phyloP scores from a whole-genome alignment of 208 protist species.

The Trypanosoma congolense region DNA sequence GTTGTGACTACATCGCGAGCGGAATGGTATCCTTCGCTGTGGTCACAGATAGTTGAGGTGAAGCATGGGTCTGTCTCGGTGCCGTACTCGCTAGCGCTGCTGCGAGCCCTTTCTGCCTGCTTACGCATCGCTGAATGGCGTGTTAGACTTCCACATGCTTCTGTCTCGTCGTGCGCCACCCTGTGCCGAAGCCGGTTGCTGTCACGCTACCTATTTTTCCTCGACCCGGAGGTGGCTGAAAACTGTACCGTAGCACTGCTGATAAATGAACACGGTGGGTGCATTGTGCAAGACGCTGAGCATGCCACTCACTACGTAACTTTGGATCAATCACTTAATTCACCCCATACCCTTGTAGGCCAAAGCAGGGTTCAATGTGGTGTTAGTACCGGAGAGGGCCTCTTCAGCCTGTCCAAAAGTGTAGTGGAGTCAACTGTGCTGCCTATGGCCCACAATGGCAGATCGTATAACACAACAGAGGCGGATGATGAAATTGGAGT shows the following conservation, averaged over 20 bases:
- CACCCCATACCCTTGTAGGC: not conserved
- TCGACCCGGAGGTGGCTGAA: constrained; percentile 15
- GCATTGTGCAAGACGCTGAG: constrained; percentile 25
- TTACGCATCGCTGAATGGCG: constrained; percentile 59
- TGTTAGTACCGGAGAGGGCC: too few relatives aligned
- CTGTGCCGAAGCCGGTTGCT: constrained; percentile 44
- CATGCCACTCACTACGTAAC: constrained; percentile 65
- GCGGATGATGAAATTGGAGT: too few relatives aligned
- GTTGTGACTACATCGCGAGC: constrained; percentile 35
- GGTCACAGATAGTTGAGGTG: constrained; percentile 44
- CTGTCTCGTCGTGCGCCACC: constrained; percentile 40
- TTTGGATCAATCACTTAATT: not conserved
- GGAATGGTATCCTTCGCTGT: constrained; percentile 36
- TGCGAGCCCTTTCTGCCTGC: constrained; percentile 59
- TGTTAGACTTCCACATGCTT: constrained; percentile 57
- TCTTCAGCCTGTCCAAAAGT: too few relatives aligned
- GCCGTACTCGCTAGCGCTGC: constrained; percentile 45
- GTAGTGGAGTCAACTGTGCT: too few relatives aligned
- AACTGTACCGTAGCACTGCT: constrained; percentile 25
- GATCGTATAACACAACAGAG: too few relatives aligned
- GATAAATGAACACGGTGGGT: constrained; percentile 45
- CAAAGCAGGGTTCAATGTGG: too few relatives aligned
- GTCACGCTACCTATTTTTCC: constrained; percentile 52
- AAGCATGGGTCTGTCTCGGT: constrained; percentile 21
- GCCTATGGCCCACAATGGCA: too few relatives aligned